Evolutionary conservation across 2,329 filamentous ascomycete species (phyloP).

Genomic region (Apiospora arundinis): DNA sequence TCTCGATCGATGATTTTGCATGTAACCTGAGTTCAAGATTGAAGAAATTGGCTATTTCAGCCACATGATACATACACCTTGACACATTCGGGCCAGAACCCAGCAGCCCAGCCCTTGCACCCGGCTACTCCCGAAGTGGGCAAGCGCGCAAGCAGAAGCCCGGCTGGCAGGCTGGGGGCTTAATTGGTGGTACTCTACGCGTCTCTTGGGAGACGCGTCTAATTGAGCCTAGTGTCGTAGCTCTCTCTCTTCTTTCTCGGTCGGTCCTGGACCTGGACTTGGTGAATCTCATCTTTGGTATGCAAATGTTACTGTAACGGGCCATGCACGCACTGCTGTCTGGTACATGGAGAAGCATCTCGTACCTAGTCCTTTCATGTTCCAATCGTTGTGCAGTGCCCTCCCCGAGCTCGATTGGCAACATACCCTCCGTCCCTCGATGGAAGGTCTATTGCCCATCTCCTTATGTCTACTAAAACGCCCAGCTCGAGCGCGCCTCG

Average conservation of each 20-base stretch:
- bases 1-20: neutral
- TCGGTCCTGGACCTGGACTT: too few species aligned
- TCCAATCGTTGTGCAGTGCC: neutral
- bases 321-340: neutral
- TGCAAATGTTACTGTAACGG: neutral
- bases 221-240: neutral
- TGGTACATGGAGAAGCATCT: neutral
- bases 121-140: neutral
- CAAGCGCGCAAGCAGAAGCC: neutral
- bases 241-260: neutral
- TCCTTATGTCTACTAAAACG: conserved; percentile 18
- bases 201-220: neutral
- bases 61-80: neutral
- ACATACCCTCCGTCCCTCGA: neutral
- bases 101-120: too few species aligned
- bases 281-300: conserved; percentile 7
- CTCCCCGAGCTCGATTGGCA: neutral
- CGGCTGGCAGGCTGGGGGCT: neutral
- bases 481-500: conserved; percentile 11
- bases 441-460: neutral
- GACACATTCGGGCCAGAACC: too few species aligned
- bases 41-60: neutral
- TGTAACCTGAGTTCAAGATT: neutral
- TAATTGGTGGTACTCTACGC: conserved; percentile 6
- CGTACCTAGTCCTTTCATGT: neutral